Evolutionary conservation across 176 grass and related monocot genomes (phyloP), one percentile per base, ranked within the genome.

Genomic region (Bolboschoenus planiculmis): DNA sequence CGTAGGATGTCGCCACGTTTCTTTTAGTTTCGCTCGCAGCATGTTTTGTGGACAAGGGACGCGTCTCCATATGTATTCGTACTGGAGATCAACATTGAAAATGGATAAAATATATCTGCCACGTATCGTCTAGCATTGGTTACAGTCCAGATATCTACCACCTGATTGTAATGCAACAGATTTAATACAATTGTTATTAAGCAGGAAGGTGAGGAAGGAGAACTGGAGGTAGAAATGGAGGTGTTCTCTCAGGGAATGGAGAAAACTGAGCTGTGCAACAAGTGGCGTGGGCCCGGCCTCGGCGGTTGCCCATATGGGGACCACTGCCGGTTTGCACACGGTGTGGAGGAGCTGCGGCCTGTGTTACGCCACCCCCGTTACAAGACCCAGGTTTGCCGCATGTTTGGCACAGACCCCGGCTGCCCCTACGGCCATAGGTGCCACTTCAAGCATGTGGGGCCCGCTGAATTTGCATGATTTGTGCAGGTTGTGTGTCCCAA

Each of bases 261-360:
- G 75, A 96, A 96, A 90, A 96, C 93, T 55, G 93, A 93, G 90
- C 87, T 93, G 67, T 96, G 93, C 90, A 96, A 96, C 90, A 96
- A 96, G 70, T 93, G 93, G 93, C 23, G 13, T 43, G 79, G 36
- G 4, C 53, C 78, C 0, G 83, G 87, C 43, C 26, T 15, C 5
- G 88, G 86, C 20, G 67, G 24, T 50, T 96, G 93, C 76, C 85
- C 88, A 51, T 97, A 91, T 75, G 80, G 62, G 27, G 46, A 36
- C 24, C 88, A 87, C n/a, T 96, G 93, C 88, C 87, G 90, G 64
- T 96, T 96, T 73, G 93, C 90, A 82, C 93, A 96, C 31, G 90
- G 90, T 34, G 64, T 91, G 65, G 85, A 86, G 87, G 93, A 96
- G 85, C 89, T 96, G 79, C 78, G 93, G 79, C 91, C 93, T 16